Evolutionary conservation across 1,139 yeast genomes (phyloP).

Genomic region (Kodamaea sp.): DNA sequence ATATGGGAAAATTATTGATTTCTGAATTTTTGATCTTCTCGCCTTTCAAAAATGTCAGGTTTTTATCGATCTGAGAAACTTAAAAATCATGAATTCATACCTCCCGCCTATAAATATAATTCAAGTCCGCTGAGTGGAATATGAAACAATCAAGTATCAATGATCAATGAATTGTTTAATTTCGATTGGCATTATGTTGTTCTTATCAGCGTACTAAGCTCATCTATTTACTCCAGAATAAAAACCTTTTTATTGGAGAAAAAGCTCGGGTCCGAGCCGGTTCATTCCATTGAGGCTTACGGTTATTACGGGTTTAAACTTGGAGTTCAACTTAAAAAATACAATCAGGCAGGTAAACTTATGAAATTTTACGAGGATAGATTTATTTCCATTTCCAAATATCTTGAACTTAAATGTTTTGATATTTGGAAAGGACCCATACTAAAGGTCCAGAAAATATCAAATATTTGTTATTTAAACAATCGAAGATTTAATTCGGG

Average conservation of each 20-base stretch:
- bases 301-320: conserved; percentile 14
- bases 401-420: conserved; percentile 10
- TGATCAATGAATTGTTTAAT: no score
- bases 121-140: no score
- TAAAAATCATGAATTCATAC: no score
- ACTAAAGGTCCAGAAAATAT: conserved; percentile 26
- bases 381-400: conserved; percentile 1
- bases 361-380: conserved; percentile 7
- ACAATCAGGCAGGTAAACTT: conserved; percentile 10
- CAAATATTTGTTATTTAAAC: conserved; percentile 38
- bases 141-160: no score
- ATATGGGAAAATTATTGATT: no score
- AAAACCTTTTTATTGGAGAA: conserved; percentile 1
- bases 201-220: neutral
- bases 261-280: conserved; percentile 11
- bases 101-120: no score
- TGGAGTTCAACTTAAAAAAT: conserved; percentile 1
- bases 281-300: conserved; percentile 7
- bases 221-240: neutral
- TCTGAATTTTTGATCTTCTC: no score
- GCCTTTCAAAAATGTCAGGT: no score
- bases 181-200: no score
- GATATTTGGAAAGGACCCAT: conserved; percentile 14
- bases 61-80: no score
- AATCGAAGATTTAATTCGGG: conserved; percentile 52